Percentiles rank a stretch among this genome's conserved stretches.
Evolutionary conservation across 2,329 filamentous ascomycete genomes (phyloP).

Genomic region (Endothia cerciana): DNA sequence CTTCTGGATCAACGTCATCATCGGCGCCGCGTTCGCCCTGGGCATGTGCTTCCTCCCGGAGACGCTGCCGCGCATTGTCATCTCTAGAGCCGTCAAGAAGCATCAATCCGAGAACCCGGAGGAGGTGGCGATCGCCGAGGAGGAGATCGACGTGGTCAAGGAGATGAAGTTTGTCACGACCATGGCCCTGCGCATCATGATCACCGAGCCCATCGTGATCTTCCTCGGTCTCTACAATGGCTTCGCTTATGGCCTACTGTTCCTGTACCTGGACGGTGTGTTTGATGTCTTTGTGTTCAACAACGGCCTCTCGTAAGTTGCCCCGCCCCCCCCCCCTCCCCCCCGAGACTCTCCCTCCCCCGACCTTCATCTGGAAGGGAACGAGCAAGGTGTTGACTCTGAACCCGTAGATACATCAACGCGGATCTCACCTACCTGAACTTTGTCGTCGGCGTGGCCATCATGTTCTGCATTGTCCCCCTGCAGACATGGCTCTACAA

Average conservation of each 20-base stretch:
- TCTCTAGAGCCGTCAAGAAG: conserved; percentile 40
- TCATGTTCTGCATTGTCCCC: conserved; percentile 47
- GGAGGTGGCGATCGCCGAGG: conserved; percentile 39
- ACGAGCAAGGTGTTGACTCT: neutral
- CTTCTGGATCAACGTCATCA: conserved; percentile 47
- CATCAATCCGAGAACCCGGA: conserved; percentile 36
- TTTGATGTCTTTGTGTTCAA: conserved; percentile 48
- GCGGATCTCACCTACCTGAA: conserved; percentile 48
- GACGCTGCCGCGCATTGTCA: conserved; percentile 45
- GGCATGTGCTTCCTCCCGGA: conserved; percentile 44
- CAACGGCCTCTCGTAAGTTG: conserved; percentile 42
- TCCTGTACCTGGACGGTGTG: conserved; percentile 47
- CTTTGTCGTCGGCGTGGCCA: conserved; percentile 45
- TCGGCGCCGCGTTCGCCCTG: conserved; percentile 42
- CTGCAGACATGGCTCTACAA: conserved; percentile 47
- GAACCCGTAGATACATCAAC: conserved; percentile 34
- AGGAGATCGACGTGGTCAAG: conserved; percentile 41
- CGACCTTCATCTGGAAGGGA: neutral
- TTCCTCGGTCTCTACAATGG: conserved; percentile 46
- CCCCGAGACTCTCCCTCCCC: neutral
- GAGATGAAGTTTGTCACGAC: conserved; percentile 46
- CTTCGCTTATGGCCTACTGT: conserved; percentile 47
- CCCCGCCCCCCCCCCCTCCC: neutral
- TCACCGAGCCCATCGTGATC: conserved; percentile 47
- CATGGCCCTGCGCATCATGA: conserved; percentile 48